phyloP scores from a whole-genome alignment of 129 eudicot genomes.

The Lactuca saligna region DNA sequence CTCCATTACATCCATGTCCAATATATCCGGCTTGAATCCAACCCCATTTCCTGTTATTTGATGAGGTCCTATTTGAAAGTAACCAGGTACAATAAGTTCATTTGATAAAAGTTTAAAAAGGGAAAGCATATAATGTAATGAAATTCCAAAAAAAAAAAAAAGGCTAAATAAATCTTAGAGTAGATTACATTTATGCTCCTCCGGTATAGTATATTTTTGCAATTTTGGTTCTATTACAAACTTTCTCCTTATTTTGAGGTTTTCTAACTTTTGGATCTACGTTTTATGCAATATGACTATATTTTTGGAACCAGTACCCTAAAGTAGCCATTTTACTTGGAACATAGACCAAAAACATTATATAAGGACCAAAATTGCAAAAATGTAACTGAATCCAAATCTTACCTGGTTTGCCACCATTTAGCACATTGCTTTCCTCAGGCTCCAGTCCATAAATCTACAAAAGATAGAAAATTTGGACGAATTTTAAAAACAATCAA shows the following conservation, averaged over 20 bases:
- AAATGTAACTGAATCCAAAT: not conserved
- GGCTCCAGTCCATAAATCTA: conserved; percentile 98
- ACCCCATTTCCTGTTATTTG: conserved; percentile 95
- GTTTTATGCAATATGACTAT: not conserved
- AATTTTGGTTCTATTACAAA: no score
- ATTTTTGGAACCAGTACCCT: not conserved
- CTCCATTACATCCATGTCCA: conserved; percentile 97
- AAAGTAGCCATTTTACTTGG: no score
- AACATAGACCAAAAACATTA: not conserved
- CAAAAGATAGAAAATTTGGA: not conserved
- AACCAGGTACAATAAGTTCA: conserved; percentile 1
- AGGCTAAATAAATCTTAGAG: no score
- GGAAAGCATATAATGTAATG: not conserved
- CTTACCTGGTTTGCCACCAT: conserved; percentile 98
- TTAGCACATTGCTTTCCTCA: conserved; percentile 86
- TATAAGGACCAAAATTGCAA: no score
- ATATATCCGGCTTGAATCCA: conserved; percentile 90
- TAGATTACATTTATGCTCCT: not conserved
- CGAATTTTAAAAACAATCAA: not conserved
- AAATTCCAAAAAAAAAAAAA: not conserved
- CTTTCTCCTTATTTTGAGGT: not conserved
- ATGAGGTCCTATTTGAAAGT: conserved; percentile 67
- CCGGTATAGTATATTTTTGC: no score
- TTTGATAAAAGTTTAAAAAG: not conserved
- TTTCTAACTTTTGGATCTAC: not conserved